Evolutionary conservation across 768 basidiomycete species (phyloP).

Genomic region (Trichaptum fuscoviolaceum): DNA sequence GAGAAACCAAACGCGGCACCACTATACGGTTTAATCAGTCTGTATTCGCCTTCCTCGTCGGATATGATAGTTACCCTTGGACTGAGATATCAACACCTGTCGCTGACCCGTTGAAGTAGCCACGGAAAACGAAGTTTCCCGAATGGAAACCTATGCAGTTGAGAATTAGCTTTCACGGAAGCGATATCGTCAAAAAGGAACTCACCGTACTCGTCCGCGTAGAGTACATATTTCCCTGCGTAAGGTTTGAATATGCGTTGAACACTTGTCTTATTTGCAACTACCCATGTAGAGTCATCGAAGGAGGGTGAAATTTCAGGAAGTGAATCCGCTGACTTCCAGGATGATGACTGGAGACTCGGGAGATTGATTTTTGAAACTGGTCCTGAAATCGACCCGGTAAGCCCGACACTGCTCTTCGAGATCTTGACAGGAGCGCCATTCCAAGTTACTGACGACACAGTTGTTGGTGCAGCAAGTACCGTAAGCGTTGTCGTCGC

Average conservation of each 20-base stretch:
- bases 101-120: slow-evolving; percentile 21
- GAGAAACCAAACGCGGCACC: slow-evolving; percentile 19
- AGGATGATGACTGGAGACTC: slow-evolving; percentile 14
- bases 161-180: not conserved
- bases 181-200: slow-evolving; percentile 12
- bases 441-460: slow-evolving; percentile 23
- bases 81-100: slow-evolving; percentile 20
- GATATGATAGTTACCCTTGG: slow-evolving; percentile 16
- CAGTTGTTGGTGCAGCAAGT: slow-evolving; percentile 15
- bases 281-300: slow-evolving; percentile 23
- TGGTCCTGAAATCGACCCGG: slow-evolving; percentile 11
- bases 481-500: slow-evolving; percentile 17
- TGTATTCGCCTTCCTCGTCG: not conserved
- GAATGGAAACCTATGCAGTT: slow-evolving; percentile 4
- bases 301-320: slow-evolving; percentile 23
- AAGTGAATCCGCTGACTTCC: slow-evolving; percentile 22
- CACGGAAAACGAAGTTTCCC: slow-evolving; percentile 18
- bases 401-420: slow-evolving; percentile 9
- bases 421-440: slow-evolving; percentile 15
- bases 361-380: slow-evolving; percentile 12
- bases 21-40: slow-evolving; percentile 7
- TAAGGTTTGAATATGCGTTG: slow-evolving; percentile 16
- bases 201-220: slow-evolving; percentile 21
- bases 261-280: slow-evolving; percentile 23
- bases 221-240: slow-evolving; percentile 15